These are phyloP conservation scores for Cyberlindnera japonica DNA, from an alignment of 805 yeast species.

Conservation along the genomic window DNA sequence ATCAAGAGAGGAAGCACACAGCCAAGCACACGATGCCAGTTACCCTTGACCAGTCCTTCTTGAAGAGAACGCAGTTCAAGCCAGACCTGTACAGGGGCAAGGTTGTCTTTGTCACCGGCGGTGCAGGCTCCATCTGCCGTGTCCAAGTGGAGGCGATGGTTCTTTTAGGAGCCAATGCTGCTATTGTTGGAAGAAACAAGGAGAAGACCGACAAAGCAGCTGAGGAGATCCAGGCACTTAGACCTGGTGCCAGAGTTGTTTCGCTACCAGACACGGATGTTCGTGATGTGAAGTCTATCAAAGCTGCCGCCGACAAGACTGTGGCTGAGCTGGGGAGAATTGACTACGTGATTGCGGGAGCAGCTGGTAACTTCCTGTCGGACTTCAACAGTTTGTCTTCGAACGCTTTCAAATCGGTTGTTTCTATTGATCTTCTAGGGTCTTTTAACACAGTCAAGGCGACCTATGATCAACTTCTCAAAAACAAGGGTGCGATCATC, in stretches of 20 bases:
- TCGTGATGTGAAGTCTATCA: constrained; percentile 58
- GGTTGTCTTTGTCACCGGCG: constrained; percentile 91
- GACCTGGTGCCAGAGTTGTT: constrained; percentile 62
- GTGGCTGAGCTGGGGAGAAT: constrained; percentile 69
- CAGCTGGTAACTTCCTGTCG: constrained; percentile 89
- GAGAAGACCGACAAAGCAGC: constrained; percentile 69
- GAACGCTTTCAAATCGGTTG: constrained; percentile 85
- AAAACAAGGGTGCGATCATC: constrained; percentile 65
- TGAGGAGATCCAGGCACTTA: constrained; percentile 51
- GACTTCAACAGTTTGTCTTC: constrained; percentile 75
- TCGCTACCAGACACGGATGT: constrained; percentile 79
- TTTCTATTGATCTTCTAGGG: constrained; percentile 84
- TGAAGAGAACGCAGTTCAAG: constrained; percentile 38
- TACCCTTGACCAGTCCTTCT: constrained; percentile 28
- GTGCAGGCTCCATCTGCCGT: constrained; percentile 93
- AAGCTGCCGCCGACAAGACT: constrained; percentile 59
- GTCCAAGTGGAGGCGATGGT: constrained; percentile 86
- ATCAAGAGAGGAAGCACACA: not conserved
- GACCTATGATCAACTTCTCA: constrained; percentile 56
- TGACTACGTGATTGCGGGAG: constrained; percentile 90
- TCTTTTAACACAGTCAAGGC: constrained; percentile 90
- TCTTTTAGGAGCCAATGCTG: constrained; percentile 80
- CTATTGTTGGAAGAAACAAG: constrained; percentile 74
- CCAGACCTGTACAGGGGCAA: constrained; percentile 74
- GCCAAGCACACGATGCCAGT: constrained; percentile 6